A percentile compares a stretch with the other conserved stretches of the same genome.
Conservation (phyloP, 768 basidiomycete species). For the Termitomyces sp. region DNA sequence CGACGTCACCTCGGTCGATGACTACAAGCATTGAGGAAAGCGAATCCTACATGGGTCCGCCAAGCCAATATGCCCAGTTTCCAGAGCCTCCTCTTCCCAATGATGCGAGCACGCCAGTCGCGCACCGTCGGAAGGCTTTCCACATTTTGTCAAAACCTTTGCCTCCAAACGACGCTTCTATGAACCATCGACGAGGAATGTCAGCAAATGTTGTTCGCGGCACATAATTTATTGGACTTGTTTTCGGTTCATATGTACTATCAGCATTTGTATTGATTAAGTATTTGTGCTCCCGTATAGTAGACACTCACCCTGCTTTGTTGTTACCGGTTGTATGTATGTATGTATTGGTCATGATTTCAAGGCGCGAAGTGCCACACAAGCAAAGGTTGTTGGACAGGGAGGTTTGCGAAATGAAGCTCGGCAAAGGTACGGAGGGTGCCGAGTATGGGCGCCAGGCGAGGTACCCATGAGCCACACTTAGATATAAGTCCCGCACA, state of each 20-base stretch:
- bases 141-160: conserved; percentile 58
- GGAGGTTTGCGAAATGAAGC: not conserved
- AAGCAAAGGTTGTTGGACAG: conserved; percentile 5
- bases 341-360: conserved; percentile 9
- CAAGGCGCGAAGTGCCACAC: not conserved
- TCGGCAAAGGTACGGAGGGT: conserved; percentile 12
- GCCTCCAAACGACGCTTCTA: conserved; percentile 29
- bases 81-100: conserved; percentile 55
- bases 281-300: conserved; percentile 6
- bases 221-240: conserved; percentile 26
- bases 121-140: conserved; percentile 62
- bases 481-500: conserved; percentile 9
- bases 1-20: conserved; percentile 38
- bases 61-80: conserved; percentile 65
- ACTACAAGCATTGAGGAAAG: conserved; percentile 36
- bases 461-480: conserved; percentile 4
- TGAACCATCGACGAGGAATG: conserved; percentile 46
- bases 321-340: conserved; percentile 16
- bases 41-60: conserved; percentile 55
- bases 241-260: conserved; percentile 17
- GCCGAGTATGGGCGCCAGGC: conserved; percentile 16
- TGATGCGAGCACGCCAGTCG: conserved; percentile 45
- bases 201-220: conserved; percentile 47
- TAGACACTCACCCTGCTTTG: conserved; percentile 10
- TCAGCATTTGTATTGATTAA: conserved; percentile 15